These are phyloP conservation scores for Zygotorulaspora florentina DNA, from an alignment of 805 yeast species.

Conservation along the genomic window DNA sequence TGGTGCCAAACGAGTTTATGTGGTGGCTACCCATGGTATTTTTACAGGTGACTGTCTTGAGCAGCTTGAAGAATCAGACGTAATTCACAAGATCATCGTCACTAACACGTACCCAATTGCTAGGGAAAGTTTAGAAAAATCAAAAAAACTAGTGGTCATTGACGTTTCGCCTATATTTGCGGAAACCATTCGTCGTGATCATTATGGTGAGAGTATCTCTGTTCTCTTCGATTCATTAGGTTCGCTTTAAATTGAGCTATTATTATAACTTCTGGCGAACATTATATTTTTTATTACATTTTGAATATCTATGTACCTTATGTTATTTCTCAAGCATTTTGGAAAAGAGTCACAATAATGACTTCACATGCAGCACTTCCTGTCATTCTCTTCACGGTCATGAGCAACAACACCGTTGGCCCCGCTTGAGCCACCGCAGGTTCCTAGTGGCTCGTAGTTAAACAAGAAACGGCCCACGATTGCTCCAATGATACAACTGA, in stretches of 20 bases:
- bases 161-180: constrained; percentile 95
- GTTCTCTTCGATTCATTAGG: constrained; percentile 87
- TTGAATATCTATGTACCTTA: background rate
- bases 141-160: constrained; percentile 74
- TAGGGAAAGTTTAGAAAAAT: constrained; percentile 50
- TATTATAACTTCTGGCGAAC: background rate
- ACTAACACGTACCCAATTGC: constrained; percentile 94
- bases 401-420: constrained; percentile 13
- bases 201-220: constrained; percentile 94
- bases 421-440: constrained; percentile 16
- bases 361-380: constrained; percentile 35
- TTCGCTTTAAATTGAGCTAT: constrained; percentile 27
- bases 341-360: background rate
- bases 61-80: constrained; percentile 67
- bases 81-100: constrained; percentile 87
- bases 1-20: constrained; percentile 88
- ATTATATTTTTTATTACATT: background rate
- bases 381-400: constrained; percentile 32
- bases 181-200: constrained; percentile 97
- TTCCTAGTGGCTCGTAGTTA: constrained; percentile 42
- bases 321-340: background rate
- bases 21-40: constrained; percentile 94
- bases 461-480: constrained; percentile 54
- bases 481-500: constrained; percentile 60
- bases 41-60: constrained; percentile 86